Conservation (phyloP, 495 filamentous ascomycete genomes). For the Cercophora scortea region DNA sequence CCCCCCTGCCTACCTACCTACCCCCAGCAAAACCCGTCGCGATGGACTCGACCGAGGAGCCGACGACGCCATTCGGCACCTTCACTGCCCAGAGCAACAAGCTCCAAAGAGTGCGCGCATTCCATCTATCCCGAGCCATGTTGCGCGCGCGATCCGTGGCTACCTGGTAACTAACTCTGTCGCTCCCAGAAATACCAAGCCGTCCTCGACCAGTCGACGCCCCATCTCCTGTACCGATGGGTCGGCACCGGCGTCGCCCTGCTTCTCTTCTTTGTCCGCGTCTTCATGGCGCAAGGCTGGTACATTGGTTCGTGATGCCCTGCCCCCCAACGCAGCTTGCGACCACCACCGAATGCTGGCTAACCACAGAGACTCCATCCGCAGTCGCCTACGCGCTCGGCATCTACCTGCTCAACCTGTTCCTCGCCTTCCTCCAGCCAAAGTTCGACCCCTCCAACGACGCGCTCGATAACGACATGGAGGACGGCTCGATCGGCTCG, state of each 20-base stretch:
- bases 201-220: constrained; percentile 85
- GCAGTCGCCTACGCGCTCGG: constrained; percentile 94
- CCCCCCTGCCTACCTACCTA: no score
- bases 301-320: constrained; percentile 71
- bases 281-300: constrained; percentile 91
- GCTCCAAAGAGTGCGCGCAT: constrained; percentile 31
- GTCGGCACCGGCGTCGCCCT: constrained; percentile 66
- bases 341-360: not conserved
- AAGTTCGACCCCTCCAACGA: constrained; percentile 99
- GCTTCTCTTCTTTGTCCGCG: constrained; percentile 75
- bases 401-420: constrained; percentile 98
- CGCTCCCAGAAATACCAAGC: constrained; percentile 77
- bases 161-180: constrained; percentile 1
- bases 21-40: not conserved
- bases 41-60: constrained; percentile 22
- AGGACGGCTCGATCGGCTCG: constrained; percentile 71
- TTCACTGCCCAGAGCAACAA: constrained; percentile 25
- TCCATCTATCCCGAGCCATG: not conserved
- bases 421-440: constrained; percentile 95
- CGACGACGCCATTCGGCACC: constrained; percentile 22
- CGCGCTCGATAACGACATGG: constrained; percentile 82
- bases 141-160: no score
- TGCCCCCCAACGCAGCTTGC: not conserved
- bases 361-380: constrained; percentile 8
- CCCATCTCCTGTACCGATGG: constrained; percentile 85